These are phyloP conservation scores for Vaccinium macrocarpon DNA, from an alignment of 148 eudicot genomes.

Conservation along the genomic window DNA sequence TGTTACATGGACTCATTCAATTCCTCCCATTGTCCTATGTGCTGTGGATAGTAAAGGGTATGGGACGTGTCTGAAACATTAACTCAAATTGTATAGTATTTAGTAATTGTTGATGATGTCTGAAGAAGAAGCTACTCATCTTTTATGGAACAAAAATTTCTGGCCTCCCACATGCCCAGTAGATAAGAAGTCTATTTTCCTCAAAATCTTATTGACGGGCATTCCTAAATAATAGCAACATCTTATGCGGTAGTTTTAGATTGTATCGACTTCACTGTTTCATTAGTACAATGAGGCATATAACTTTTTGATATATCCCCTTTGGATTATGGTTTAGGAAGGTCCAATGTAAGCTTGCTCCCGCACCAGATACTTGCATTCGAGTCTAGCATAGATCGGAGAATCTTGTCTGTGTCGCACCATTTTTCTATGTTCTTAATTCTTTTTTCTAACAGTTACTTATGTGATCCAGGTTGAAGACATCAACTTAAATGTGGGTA, in stretches of 20 bases:
- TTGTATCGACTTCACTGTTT: neutral
- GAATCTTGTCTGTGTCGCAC: neutral
- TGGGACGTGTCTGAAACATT: neutral
- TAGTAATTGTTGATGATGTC: neutral
- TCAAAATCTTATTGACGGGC: neutral
- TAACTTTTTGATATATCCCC: neutral
- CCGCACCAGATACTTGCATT: neutral
- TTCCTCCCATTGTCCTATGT: neutral
- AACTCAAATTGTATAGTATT: neutral
- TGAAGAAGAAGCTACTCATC: neutral
- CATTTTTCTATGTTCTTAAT: neutral
- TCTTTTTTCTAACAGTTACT: neutral
- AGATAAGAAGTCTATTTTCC: neutral
- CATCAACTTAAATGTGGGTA: slow-evolving; percentile 81
- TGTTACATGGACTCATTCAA: neutral
- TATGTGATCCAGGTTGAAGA: slow-evolving; percentile 70
- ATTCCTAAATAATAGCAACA: neutral
- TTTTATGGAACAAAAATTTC: neutral
- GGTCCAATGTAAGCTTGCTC: neutral
- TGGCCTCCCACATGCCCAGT: neutral
- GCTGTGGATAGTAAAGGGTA: neutral
- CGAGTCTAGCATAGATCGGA: neutral
- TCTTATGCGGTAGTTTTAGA: neutral
- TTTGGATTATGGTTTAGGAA: neutral
- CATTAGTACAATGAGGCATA: neutral